Base-by-base conservation (phyloP, 2,329 filamentous ascomycete species). In the Curvularia eragrostidis region DNA sequence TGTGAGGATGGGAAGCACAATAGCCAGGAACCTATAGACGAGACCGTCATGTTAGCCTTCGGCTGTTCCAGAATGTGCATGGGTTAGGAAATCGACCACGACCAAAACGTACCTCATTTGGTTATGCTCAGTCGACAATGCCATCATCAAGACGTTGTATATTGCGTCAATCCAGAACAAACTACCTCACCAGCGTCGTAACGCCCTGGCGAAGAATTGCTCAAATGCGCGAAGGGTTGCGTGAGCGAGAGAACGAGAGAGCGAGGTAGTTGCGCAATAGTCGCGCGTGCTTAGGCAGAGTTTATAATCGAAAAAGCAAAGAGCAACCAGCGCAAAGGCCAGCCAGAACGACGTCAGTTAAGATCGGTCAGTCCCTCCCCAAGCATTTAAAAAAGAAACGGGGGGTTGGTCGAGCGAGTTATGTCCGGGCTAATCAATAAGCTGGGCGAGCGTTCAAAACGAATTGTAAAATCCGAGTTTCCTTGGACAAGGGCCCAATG, bases 1-100 rank as follows among this genome's bases (percentile, higher is more conserved):
- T 23, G 72, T 72, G 34, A 74, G 62, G 15, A 56, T 52, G 1
- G 73, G 66, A 9, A 75, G 65, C 15, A 68, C 53, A 15, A 72
- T 62, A 5, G 72, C 71, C 7, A 74, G 61, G 46, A 70, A 66
- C 41, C 73, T 75, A 36, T 18, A 13, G 1, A 36, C 19, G n/a
- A 13, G 12, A 32, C 30, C 30, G 30, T 5, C 43, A 32, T 24
- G 23, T 64, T 48, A 63, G 55, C 13, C 39, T 36, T 18, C 18
- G 13, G 8, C 12, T 30, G 28, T 30, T 9, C 28, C 28, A 10
- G 12, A 30, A 30, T 10, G 52, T 28, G 30, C 23, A 39, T 36
- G 30, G 15, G 15, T 5, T 28, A 15, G 15, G 13, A 36, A 41
- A n/a, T 30, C 30, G 30, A 24, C 13, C 19, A 12, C 30, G 21